phyloP scores from a whole-genome alignment of 2,329 filamentous ascomycete species.

The Cladosporium sp. region DNA sequence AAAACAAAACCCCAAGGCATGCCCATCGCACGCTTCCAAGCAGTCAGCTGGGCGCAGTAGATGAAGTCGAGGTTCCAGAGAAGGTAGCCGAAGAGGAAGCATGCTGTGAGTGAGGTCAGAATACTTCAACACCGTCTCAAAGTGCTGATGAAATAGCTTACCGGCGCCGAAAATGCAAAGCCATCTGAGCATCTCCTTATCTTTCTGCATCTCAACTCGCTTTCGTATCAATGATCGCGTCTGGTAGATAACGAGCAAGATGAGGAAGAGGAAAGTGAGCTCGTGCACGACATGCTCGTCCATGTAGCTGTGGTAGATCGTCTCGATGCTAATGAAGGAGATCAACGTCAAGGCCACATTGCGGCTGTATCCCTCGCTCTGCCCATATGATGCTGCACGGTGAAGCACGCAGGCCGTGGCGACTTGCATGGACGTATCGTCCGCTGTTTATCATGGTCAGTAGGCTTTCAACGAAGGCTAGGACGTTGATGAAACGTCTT shows the following conservation, averaged over 20 bases:
- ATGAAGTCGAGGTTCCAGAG: conserved; percentile 14
- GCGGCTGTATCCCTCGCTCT: background rate
- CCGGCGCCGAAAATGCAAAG: conserved; percentile 6
- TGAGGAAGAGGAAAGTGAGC: conserved; percentile 8
- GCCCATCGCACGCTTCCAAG: conserved; percentile 5
- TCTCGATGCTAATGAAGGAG: conserved; percentile 1
- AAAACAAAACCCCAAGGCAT: conserved; percentile 12
- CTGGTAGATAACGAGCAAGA: conserved; percentile 3
- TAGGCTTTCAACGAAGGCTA: background rate
- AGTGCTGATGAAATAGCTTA: background rate
- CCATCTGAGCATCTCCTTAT: conserved; percentile 7
- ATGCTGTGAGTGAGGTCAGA: background rate
- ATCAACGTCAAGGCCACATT: conserved; percentile 3
- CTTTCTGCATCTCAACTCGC: background rate
- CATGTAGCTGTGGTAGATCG: conserved; percentile 9
- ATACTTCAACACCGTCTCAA: too few species aligned
- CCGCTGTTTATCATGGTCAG: background rate
- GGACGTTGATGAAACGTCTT: background rate
- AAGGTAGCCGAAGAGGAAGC: conserved; percentile 12
- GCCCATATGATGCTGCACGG: conserved; percentile 4
- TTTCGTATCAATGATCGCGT: conserved; percentile 6
- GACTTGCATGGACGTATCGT: conserved; percentile 13
- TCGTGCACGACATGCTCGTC: conserved; percentile 12
- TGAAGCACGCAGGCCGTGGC: conserved; percentile 9
- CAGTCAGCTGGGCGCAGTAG: conserved; percentile 7